These are phyloP conservation scores for Anthostomella pinea DNA, from an alignment of 2,329 filamentous ascomycete genomes.

Conservation along the genomic window DNA sequence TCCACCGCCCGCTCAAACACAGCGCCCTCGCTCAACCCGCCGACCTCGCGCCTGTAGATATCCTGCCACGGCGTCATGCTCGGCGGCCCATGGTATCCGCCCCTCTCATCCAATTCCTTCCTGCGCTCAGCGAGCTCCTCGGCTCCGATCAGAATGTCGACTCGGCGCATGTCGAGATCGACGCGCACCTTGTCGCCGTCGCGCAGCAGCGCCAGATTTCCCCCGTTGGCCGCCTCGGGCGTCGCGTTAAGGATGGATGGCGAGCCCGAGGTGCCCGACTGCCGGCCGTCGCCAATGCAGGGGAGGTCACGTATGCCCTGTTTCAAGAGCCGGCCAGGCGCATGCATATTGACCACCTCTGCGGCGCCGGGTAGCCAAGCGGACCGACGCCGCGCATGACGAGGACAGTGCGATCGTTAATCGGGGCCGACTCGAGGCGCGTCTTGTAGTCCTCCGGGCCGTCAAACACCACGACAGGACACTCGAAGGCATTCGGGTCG, in stretches of 20 bases:
- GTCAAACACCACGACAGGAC: conserved; percentile 46
- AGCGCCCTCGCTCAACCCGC: conserved; percentile 45
- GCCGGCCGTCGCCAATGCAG: conserved; percentile 53
- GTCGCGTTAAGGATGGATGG: conserved; percentile 55
- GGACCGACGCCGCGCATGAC: conserved; percentile 49
- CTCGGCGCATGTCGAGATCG: conserved; percentile 46
- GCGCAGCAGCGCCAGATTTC: conserved; percentile 48
- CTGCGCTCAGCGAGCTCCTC: conserved; percentile 41
- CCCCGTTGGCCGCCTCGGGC: conserved; percentile 52
- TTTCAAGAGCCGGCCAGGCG: conserved; percentile 42
- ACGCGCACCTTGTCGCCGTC: conserved; percentile 50
- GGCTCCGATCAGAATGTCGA: conserved; percentile 44
- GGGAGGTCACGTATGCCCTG: conserved; percentile 45
- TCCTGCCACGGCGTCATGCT: conserved; percentile 51
- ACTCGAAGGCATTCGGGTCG: conserved; percentile 47
- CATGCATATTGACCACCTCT: conserved; percentile 52
- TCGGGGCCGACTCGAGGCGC: conserved; percentile 40
- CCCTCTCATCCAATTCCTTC: conserved; percentile 34
- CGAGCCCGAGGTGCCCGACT: conserved; percentile 53
- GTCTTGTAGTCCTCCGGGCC: conserved; percentile 47
- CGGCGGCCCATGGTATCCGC: conserved; percentile 37
- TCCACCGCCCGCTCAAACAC: conserved; percentile 43
- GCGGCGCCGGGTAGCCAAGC: conserved; percentile 48
- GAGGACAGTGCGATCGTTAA: conserved; percentile 43
- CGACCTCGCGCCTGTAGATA: conserved; percentile 44